Evolutionary conservation across 2,329 filamentous ascomycete species (phyloP), one percentile per base, ranked within the genome.

Genomic region (Fusarium secorum): DNA sequence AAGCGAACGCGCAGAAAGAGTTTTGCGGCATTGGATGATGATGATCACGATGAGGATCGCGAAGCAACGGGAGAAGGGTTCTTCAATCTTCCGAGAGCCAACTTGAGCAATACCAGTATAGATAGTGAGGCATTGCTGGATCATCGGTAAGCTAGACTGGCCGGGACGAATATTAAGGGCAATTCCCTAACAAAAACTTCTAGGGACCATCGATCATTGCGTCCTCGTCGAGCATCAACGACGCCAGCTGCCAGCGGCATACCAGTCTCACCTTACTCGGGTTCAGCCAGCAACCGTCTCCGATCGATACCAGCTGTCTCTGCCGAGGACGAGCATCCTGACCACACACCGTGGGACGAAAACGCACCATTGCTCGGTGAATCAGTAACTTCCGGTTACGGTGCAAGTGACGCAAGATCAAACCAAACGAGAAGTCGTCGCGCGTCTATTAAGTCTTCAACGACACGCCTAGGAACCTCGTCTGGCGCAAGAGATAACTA

Each of bases 111-210:
- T 75, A 94, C 93, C 2, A 98, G 95, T 79, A 84, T 98, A 70
- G 95, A 98, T 73, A 98, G 94, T 79, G 91, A 97, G 78, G 91
- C 89, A 11, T 83, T 98, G 73, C 84, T 98, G 22, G 95, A 98
- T 81, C 95, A 98, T 80, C 89, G 94, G 90, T 92, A 82, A 68
- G 82, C 70, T 51, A 15, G 20, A 11, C 36, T 44, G 9, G 10
- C n/a, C 28, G 24, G 18, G 42, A 13, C 44, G 33, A n/a, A 30
- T 26, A 32, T 13, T 30, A 30, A 46, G 22, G 44, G 36, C 51
- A 51, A 39, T 32, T 28, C 17, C 24, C 49, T 58, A 52, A 53
- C 42, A 35, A 55, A 20, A 9, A 10, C 13, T 9, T 48, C 26
- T 64, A 90, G 88, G 74, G 84, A 87, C 53, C 90, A 91, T 71